phyloP scores from a whole-genome alignment of 163 green algal species.

The Scenedesmus sp. region DNA sequence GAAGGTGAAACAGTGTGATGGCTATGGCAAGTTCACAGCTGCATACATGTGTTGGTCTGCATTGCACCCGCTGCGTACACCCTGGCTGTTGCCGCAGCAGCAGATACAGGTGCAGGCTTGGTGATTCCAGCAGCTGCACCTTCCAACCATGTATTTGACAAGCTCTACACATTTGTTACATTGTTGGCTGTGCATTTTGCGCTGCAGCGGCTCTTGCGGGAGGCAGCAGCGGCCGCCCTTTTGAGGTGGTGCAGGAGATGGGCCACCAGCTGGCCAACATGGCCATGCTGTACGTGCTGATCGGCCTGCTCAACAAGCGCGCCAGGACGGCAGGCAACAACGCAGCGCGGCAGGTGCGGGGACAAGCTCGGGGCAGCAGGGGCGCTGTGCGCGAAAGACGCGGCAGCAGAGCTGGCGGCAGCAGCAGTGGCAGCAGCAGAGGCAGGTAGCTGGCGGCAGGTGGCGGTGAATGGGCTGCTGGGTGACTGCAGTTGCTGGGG shows the following conservation, averaged over 20 bases:
- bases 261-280: conserved; percentile 79
- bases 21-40: background rate
- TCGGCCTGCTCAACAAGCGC: conserved; percentile 72
- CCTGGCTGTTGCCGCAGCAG: background rate
- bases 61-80: background rate
- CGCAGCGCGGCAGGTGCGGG: conserved; percentile 65
- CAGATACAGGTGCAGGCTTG: background rate
- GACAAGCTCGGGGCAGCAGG: background rate
- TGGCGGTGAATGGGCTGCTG: too few species aligned
- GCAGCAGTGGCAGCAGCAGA: too few species aligned
- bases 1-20: background rate
- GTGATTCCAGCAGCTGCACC: background rate
- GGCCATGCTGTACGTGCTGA: conserved; percentile 71
- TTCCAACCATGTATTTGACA: background rate
- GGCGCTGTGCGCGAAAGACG: too few species aligned
- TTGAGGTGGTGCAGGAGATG: conserved; percentile 57
- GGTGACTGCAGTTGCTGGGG: too few species aligned
- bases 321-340: conserved; percentile 59
- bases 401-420: too few species aligned
- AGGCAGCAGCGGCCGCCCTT: background rate
- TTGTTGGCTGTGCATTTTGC: background rate
- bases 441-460: too few species aligned
- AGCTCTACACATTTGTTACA: background rate
- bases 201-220: background rate
- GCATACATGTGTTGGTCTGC: background rate